These are phyloP conservation scores for Pyricularia sp. DNA, from an alignment of 2,329 filamentous ascomycete species.

Conservation along the genomic window DNA sequence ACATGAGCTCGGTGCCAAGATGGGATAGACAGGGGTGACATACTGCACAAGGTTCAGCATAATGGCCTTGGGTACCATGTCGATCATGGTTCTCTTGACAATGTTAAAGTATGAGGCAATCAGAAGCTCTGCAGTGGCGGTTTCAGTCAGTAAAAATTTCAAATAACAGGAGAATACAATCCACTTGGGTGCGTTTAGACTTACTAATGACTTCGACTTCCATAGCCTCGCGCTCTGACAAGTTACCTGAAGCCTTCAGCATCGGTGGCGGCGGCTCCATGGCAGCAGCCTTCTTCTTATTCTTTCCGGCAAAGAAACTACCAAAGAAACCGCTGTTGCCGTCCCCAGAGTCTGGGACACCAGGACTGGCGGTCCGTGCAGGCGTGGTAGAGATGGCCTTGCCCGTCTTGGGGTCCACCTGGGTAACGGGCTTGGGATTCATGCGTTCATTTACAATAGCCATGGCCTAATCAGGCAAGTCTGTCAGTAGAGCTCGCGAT, in stretches of 20 bases:
- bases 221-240: conserved; percentile 88
- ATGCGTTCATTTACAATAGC: conserved; percentile 94
- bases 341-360: conserved; percentile 39
- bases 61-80: conserved; percentile 99
- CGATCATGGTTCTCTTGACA: conserved; percentile 95
- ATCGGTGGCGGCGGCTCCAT: conserved; percentile 94
- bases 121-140: conserved; percentile 58
- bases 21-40: conserved; percentile 27
- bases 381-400: conserved; percentile 71
- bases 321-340: conserved; percentile 84
- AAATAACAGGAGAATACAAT: neutral
- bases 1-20: neutral
- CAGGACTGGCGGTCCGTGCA: conserved; percentile 67
- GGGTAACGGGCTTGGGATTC: conserved; percentile 71
- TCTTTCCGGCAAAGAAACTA: conserved; percentile 97
- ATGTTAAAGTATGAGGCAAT: conserved; percentile 98
- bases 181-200: conserved; percentile 23
- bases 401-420: conserved; percentile 97
- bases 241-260: conserved; percentile 85
- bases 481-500: neutral
- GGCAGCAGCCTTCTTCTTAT: conserved; percentile 99
- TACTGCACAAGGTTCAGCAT: conserved; percentile 96
- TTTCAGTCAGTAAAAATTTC: neutral
- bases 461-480: conserved; percentile 60
- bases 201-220: conserved; percentile 97